Evolutionary conservation across 2,329 filamentous ascomycete species (phyloP), one percentile per base, ranked within the genome.

Genomic region (Laburnicola sp.): DNA sequence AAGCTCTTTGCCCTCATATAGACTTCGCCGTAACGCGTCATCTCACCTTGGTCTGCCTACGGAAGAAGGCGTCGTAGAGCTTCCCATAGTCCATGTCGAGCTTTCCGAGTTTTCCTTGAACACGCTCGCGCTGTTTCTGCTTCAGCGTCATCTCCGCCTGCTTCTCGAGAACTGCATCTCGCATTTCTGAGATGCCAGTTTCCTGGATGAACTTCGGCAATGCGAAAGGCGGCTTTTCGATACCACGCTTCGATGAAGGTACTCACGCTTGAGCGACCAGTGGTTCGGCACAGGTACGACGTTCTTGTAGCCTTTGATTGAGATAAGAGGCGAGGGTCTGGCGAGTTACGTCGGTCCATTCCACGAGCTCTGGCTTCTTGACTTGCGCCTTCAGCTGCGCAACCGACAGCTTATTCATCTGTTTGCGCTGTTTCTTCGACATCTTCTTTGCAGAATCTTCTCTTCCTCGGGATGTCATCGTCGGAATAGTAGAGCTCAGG

Each of bases 1-100:
- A 68, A 90, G 94, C 71, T 99, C 94, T 73, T 99, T 99, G 69
- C 94, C 94, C 75, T 99, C 94, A 72, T 97, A 97, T 99, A 99
- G n/a, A 99, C 92, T 73, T 99, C 94, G 35, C 94, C 94, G 64
- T 96, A 99, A 37, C 92, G 84, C 28, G 94, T 97, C 57, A 99
- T 78, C 62, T 91, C 86, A 0, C 94, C 75, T 99, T 99, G 35
- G 91, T 96, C 76, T 99, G 94, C 70, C 96, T 95, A 53, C 91
- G 85, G 80, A 99, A 99, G 79, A 99, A 99, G 3, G 94, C 94
- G 70, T 97, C 94, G 76, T 97, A 97, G 48, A 97, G 85, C 73
- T 94, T 97, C 70, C 96, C 91, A 73, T 99, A 99, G 74, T 99
- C 94, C 61, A 99, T 97, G 72, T 99, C 94, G 44, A 99, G 81